These are phyloP conservation scores for Populus tomentosa DNA, from an alignment of 441 rosid genomes.

Conservation along the genomic window DNA sequence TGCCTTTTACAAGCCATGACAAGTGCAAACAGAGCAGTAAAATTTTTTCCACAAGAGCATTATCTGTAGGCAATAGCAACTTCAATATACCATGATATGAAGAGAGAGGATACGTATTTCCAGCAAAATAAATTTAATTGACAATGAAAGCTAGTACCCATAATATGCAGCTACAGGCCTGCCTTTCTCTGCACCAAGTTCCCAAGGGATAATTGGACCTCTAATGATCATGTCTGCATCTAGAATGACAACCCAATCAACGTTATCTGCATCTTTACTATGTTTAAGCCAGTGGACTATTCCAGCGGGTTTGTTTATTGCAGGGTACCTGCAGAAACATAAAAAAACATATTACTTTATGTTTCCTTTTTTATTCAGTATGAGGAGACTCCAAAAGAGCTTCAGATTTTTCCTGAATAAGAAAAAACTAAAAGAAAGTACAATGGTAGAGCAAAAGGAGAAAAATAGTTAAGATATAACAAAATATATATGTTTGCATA, in stretches of 20 bases:
- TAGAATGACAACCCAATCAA: conserved; percentile 96
- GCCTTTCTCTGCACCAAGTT: conserved; percentile 90
- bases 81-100: neutral
- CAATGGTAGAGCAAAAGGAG: neutral
- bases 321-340: conserved; percentile 71
- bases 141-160: conserved; percentile 45
- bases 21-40: conserved; percentile 1
- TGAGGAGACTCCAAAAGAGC: neutral
- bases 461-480: neutral
- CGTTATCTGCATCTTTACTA: conserved; percentile 82
- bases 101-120: neutral
- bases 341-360: neutral
- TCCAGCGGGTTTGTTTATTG: conserved; percentile 99
- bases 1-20: neutral
- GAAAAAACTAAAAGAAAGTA: neutral
- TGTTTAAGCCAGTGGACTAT: conserved; percentile 90
- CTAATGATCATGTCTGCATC: conserved; percentile 98
- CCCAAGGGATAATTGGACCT: conserved; percentile 96
- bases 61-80: neutral
- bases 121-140: conserved; percentile 1
- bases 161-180: conserved; percentile 86
- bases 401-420: neutral
- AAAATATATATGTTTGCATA: neutral
- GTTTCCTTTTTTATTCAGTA: neutral
- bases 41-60: neutral